Evolutionary conservation across 768 basidiomycete species (phyloP).

Genomic region (Mycena latifolia): DNA sequence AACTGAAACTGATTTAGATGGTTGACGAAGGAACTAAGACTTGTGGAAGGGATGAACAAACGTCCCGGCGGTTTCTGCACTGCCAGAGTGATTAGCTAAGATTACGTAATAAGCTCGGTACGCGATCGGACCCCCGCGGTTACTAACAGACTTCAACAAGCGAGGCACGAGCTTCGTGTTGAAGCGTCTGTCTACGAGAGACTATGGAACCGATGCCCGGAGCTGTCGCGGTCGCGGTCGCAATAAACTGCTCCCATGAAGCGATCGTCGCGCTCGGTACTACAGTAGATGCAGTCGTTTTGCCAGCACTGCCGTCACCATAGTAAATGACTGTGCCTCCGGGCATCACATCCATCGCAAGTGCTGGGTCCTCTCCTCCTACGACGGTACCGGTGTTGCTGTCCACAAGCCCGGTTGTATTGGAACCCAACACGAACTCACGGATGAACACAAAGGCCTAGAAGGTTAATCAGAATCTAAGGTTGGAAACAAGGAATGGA

Average conservation of each 20-base stretch:
- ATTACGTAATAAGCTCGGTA: too few relatives aligned
- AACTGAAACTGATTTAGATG: too few relatives aligned
- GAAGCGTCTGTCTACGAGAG: too few relatives aligned
- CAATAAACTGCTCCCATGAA: conserved; percentile 47
- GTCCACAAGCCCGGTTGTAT: conserved; percentile 61
- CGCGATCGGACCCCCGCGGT: too few relatives aligned
- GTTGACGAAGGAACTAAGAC: too few relatives aligned
- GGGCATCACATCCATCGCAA: conserved; percentile 50
- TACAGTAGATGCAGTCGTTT: conserved; percentile 50
- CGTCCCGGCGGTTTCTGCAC: too few relatives aligned
- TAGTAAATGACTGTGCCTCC: conserved; percentile 58
- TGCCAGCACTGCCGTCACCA: conserved; percentile 46
- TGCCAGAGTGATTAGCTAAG: too few relatives aligned
- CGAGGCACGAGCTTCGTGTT: background rate
- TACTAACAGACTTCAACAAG: too few relatives aligned
- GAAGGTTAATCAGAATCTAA: background rate
- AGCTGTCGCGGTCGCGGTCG: conserved; percentile 39
- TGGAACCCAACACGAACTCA: conserved; percentile 63
- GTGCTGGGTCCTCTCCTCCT: conserved; percentile 58
- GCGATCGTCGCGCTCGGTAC: conserved; percentile 50
- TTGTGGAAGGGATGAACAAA: too few relatives aligned
- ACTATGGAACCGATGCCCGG: background rate
- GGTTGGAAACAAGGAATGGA: too few relatives aligned
- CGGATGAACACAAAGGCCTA: conserved; percentile 60
- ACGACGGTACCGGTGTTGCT: conserved; percentile 45